Evolutionary conservation across 306 rosid species (phyloP).

Genomic region (Abrus pulchellus): DNA sequence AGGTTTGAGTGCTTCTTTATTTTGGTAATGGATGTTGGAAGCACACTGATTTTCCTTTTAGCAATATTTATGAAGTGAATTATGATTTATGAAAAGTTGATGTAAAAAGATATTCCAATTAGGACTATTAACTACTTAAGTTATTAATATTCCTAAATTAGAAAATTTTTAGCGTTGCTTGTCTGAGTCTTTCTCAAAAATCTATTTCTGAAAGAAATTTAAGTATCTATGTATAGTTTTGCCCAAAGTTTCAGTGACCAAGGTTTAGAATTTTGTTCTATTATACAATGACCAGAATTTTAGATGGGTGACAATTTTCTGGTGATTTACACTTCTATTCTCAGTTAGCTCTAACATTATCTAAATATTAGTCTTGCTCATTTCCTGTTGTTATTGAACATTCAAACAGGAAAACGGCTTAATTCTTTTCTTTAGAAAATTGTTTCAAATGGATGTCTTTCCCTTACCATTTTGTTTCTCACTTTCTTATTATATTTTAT

Average conservation of each 20-base stretch:
- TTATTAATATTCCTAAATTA: neutral
- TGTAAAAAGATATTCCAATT: neutral
- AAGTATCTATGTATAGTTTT: constrained; percentile 6
- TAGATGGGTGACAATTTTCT: constrained; percentile 10
- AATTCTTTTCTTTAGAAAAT: constrained; percentile 15
- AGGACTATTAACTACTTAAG: neutral
- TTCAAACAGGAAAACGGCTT: constrained; percentile 15
- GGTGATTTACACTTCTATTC: constrained; percentile 19
- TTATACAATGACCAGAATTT: neutral
- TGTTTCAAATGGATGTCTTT: constrained; percentile 29
- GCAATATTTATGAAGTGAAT: neutral
- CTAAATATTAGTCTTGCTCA: constrained; percentile 26
- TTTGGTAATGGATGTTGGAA: constrained; percentile 28
- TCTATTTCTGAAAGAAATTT: neutral
- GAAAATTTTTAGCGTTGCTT: neutral
- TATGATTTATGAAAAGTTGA: constrained; percentile 14
- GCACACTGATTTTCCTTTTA: constrained; percentile 27
- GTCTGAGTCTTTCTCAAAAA: constrained; percentile 4
- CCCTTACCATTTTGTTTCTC: constrained; percentile 27
- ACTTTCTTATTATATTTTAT: constrained; percentile 38
- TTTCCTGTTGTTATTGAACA: constrained; percentile 20
- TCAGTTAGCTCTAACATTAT: neutral
- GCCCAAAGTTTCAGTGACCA: neutral
- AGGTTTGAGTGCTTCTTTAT: constrained; percentile 31
- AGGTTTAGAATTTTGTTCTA: constrained; percentile 14